A percentile compares a stretch with the other conserved stretches of the same genome.
Evolutionary conservation across 768 basidiomycete genomes (phyloP).

Genomic region (Lyophyllum decastes): DNA sequence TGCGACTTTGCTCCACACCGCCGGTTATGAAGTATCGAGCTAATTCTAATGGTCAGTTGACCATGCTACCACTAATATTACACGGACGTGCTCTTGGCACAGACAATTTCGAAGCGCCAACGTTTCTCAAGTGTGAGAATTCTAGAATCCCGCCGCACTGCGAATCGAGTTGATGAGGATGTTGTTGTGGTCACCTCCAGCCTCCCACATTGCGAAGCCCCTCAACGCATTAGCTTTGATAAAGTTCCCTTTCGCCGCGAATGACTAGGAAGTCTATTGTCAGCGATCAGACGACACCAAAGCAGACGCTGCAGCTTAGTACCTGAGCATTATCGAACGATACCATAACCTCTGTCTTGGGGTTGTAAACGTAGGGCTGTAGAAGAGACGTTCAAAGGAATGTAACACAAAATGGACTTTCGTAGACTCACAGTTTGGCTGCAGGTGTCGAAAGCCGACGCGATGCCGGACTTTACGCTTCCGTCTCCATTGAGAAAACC

Average conservation of each 20-base stretch:
- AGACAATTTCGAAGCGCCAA: background rate
- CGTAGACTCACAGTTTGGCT: conserved; percentile 63
- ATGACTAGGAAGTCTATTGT: conserved; percentile 28
- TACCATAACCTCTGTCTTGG: conserved; percentile 44
- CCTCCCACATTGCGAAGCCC: conserved; percentile 76
- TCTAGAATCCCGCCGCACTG: conserved; percentile 24
- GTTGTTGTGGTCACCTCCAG: conserved; percentile 61
- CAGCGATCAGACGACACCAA: background rate
- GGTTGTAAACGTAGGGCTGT: conserved; percentile 49
- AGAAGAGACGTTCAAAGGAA: background rate
- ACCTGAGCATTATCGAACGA: conserved; percentile 49
- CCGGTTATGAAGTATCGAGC: conserved; percentile 51
- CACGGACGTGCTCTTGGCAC: background rate
- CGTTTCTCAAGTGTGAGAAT: background rate
- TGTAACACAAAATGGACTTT: background rate
- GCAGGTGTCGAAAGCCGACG: conserved; percentile 61
- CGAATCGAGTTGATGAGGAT: conserved; percentile 47
- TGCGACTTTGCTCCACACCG: conserved; percentile 68
- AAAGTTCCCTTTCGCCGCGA: conserved; percentile 56
- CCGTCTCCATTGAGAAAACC: conserved; percentile 58
- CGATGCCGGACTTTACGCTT: conserved; percentile 47
- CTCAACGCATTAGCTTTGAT: conserved; percentile 50
- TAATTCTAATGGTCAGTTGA: background rate
- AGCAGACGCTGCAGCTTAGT: background rate
- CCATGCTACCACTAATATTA: background rate